Evolutionary conservation across 805 yeast genomes (phyloP).

Genomic region (Metschnikowia borealis): DNA sequence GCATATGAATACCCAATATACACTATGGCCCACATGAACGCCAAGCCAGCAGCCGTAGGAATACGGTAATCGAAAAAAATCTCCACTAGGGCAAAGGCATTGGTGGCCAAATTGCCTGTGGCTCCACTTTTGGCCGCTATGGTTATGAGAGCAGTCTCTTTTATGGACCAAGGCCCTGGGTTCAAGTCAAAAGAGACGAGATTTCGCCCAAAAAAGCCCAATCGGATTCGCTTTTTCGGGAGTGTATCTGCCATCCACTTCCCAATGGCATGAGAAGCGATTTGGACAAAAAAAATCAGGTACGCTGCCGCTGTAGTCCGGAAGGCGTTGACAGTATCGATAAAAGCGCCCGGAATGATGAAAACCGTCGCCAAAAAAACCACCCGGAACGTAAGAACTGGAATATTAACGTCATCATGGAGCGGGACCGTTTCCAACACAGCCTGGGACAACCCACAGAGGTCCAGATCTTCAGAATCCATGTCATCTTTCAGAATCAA

Average conservation of each 20-base stretch:
- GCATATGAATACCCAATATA: conserved; percentile 53
- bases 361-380: conserved; percentile 31
- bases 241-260: conserved; percentile 40
- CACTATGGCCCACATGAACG: conserved; percentile 50
- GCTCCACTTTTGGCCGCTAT: conserved; percentile 51
- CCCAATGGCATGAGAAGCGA: conserved; percentile 46
- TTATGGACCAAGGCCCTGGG: conserved; percentile 56
- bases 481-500: neutral
- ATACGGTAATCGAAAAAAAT: conserved; percentile 38
- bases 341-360: conserved; percentile 40
- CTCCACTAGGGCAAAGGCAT: conserved; percentile 45
- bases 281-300: conserved; percentile 50
- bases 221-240: conserved; percentile 28
- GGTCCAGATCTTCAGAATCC: conserved; percentile 17
- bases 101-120: conserved; percentile 49
- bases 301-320: conserved; percentile 47
- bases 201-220: conserved; percentile 13
- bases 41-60: conserved; percentile 29
- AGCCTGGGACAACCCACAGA: conserved; percentile 26
- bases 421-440: conserved; percentile 36
- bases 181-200: conserved; percentile 29
- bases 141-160: conserved; percentile 50
- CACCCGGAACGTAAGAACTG: conserved; percentile 36
- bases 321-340: conserved; percentile 40
- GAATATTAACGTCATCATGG: conserved; percentile 37